Percentiles rank a stretch among this genome's conserved stretches.
Conservation (phyloP, 257 asterid species). For the Nicotiana tomentosiformis region DNA sequence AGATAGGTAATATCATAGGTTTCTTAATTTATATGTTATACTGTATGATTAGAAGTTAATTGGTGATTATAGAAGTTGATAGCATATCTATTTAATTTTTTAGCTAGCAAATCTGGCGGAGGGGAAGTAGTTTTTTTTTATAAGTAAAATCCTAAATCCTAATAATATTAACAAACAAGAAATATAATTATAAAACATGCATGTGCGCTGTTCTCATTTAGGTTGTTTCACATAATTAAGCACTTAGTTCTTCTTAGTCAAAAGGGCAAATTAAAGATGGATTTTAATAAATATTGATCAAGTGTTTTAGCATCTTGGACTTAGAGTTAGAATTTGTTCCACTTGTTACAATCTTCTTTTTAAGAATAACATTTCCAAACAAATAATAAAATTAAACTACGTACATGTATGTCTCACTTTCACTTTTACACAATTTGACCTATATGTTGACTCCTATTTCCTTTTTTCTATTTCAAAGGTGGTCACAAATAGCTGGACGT, state of each 20-base stretch:
- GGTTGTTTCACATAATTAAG: not conserved
- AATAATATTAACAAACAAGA: not conserved
- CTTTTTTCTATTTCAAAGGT: conserved; percentile 14
- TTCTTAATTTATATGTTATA: not conserved
- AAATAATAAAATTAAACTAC: not conserved
- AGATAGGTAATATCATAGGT: not conserved
- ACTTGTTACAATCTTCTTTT: not conserved
- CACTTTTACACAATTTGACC: not conserved
- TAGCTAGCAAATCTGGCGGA: no score
- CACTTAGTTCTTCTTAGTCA: not conserved
- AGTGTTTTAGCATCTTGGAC: not conserved
- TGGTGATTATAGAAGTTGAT: not conserved
- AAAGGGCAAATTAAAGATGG: not conserved
- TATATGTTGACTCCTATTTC: not conserved
- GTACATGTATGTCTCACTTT: not conserved
- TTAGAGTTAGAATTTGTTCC: not conserved
- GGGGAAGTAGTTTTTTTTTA: not conserved
- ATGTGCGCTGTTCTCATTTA: not conserved
- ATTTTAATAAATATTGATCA: not conserved
- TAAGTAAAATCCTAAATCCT: not conserved
- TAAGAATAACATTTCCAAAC: not conserved
- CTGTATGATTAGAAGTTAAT: not conserved
- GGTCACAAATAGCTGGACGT: conserved; percentile 69
- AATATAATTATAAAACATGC: not conserved
- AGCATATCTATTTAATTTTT: not conserved